phyloP scores from a whole-genome alignment of 1,284 basidiomycete species.

The Takashimella koratensis region DNA sequence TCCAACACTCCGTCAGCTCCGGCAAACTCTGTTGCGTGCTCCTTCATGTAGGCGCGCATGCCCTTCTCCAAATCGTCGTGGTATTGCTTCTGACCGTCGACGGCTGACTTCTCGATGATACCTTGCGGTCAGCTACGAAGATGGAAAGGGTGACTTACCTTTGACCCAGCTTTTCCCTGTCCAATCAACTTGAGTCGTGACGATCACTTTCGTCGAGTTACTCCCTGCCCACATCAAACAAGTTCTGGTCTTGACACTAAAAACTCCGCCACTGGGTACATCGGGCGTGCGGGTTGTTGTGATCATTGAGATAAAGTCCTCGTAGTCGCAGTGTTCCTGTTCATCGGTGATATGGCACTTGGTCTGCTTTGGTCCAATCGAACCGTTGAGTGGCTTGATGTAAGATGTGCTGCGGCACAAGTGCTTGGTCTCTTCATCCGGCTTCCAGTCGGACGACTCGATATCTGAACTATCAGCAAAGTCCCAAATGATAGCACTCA shows the following conservation, averaged over 20 bases:
- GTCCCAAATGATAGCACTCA: conserved; percentile 48
- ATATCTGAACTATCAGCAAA: conserved; percentile 59
- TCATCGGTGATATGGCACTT: conserved; percentile 92
- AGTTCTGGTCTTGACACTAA: conserved; percentile 87
- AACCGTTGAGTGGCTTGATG: conserved; percentile 85
- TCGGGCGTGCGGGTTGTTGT: conserved; percentile 93
- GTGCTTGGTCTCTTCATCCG: conserved; percentile 62
- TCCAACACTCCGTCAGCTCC: conserved; percentile 57
- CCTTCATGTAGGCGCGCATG: conserved; percentile 82
- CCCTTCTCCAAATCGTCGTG: conserved; percentile 77
- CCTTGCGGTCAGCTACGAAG: conserved; percentile 53
- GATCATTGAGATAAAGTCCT: conserved; percentile 74
- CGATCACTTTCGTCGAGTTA: conserved; percentile 70
- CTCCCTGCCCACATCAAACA: conserved; percentile 91
- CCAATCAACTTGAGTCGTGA: conserved; percentile 94
- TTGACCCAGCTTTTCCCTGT: conserved; percentile 94
- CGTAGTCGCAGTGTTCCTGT: conserved; percentile 73
- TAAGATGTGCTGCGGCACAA: conserved; percentile 86
- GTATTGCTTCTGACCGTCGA: conserved; percentile 93
- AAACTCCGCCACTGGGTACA: conserved; percentile 87
- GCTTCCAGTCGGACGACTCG: conserved; percentile 87
- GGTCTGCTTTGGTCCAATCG: conserved; percentile 89
- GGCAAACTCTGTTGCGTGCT: conserved; percentile 83
- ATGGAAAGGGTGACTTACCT: conserved; percentile 55
- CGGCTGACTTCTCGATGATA: conserved; percentile 85